Evolutionary conservation across 2,329 filamentous ascomycete genomes (phyloP).

Genomic region (Phialophora chinensis): DNA sequence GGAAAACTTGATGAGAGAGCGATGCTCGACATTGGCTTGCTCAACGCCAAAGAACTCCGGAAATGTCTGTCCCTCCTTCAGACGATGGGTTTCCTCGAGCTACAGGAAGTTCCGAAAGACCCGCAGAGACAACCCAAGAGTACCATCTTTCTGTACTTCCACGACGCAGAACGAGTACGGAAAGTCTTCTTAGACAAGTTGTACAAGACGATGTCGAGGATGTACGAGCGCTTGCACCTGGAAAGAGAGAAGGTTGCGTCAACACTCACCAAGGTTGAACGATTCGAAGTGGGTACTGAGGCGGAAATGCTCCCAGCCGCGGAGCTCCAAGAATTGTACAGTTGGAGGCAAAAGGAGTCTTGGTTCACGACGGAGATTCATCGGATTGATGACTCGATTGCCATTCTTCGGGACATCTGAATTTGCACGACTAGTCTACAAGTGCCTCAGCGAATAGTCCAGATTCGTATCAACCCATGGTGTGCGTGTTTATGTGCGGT

Average conservation of each 20-base stretch:
- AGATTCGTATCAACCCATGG: background rate
- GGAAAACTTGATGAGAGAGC: conserved; percentile 96
- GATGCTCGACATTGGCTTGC: conserved; percentile 77
- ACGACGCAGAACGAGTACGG: conserved; percentile 75
- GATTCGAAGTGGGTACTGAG: conserved; percentile 82
- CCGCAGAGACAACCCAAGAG: conserved; percentile 79
- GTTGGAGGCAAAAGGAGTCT: conserved; percentile 67
- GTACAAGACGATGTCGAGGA: conserved; percentile 88
- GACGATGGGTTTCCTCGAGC: conserved; percentile 81
- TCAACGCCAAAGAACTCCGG: conserved; percentile 84
- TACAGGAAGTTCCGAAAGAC: conserved; percentile 93
- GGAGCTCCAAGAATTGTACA: conserved; percentile 72
- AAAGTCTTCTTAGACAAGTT: conserved; percentile 76
- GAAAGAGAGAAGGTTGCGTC: conserved; percentile 74
- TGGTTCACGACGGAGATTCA: conserved; percentile 79
- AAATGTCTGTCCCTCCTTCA: conserved; percentile 85
- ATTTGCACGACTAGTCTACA: background rate
- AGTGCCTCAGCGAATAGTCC: background rate
- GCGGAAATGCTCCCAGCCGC: conserved; percentile 76
- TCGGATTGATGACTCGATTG: conserved; percentile 83
- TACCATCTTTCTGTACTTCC: conserved; percentile 91
- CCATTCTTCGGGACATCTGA: conserved; percentile 79
- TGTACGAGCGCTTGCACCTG: conserved; percentile 77
- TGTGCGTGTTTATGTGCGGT: too few species aligned
- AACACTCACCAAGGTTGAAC: conserved; percentile 79